Evolutionary conservation across 148 eudicot species (phyloP), one percentile per base, ranked within the genome.

Genomic region (Chenopodium berlandieri): DNA sequence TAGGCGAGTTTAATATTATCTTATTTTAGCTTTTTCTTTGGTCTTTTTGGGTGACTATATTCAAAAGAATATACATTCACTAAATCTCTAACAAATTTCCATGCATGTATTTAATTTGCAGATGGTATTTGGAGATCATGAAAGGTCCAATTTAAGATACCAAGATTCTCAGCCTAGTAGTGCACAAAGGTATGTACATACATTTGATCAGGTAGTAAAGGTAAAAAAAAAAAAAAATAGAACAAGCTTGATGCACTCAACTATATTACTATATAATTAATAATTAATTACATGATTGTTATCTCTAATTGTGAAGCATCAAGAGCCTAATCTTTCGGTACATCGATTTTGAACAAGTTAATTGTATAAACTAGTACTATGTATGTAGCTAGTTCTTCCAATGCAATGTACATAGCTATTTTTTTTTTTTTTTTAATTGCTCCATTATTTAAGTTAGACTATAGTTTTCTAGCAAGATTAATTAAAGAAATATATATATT

Each of bases 41-140:
- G 44, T 40, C 44, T 40, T 40, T 40, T 40, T 40, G 44, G 44
- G 44, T 40, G 44, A 40, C 44, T 40, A 40, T 5, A 40, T 12
- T 34, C 8, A 1, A 46, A 9, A 22, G 2, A 30, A 14, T 47
- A 16, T 23, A 78, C 16, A 34, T 69, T 69, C 22, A 54, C 46
- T 30, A 4, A 46, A 30, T 31, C 31, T 44, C 7, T 56, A 56
- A 52, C 19, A 25, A 1, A 62, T 7, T 20, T n/a, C 0, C 22
- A n/a, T 68, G n/a, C 2, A 6, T 22, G 25, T 80, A 4, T 56
- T 75, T 4, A 65, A 62, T 3, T 80, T 50, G 23, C 73, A 84
- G 86, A 77, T 84, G 84, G 75, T 71, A 20, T 84, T 81, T 81
- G 86, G 84, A 73, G 81, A 84, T 67, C 75, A 82, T 76, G 79